Evolutionary conservation across 805 yeast genomes (phyloP).

Genomic region (Ogataea ramenticola): DNA sequence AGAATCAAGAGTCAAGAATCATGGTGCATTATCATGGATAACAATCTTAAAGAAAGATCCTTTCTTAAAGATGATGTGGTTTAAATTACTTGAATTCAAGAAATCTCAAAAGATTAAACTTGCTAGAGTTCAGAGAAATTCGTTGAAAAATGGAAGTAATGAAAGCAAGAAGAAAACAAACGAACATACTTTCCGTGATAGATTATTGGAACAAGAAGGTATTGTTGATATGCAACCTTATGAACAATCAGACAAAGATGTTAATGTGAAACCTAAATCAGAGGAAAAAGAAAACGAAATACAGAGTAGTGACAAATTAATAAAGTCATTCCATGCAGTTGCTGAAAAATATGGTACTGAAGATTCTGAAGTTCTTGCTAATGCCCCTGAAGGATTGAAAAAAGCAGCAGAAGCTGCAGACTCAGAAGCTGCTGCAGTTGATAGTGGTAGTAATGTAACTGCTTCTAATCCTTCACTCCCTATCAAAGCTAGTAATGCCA

Average conservation of each 20-base stretch:
- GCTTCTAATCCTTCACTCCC: too few relatives aligned
- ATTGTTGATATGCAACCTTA: constrained; percentile 29
- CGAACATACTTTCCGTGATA: constrained; percentile 14
- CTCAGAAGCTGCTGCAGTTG: too few relatives aligned
- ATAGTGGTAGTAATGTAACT: too few relatives aligned
- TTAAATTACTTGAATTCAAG: constrained; percentile 14
- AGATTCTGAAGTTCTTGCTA: background rate
- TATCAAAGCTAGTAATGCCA: too few relatives aligned
- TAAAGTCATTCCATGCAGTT: background rate
- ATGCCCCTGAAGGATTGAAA: background rate
- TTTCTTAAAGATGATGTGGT: constrained; percentile 29
- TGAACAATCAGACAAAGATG: constrained; percentile 10
- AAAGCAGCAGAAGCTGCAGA: background rate
- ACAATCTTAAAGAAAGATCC: constrained; percentile 42
- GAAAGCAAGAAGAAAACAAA: constrained; percentile 8
- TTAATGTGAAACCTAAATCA: constrained; percentile 6
- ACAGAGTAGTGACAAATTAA: background rate
- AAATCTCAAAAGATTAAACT: constrained; percentile 4
- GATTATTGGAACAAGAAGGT: constrained; percentile 30
- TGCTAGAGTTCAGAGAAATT: background rate
- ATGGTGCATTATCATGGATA: constrained; percentile 48
- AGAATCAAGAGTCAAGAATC: constrained; percentile 34
- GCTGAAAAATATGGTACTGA: background rate
- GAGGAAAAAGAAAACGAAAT: constrained; percentile 3
- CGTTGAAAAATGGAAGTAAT: constrained; percentile 6